A percentile compares a stretch with the other conserved stretches of the same genome.
Conservation (phyloP, 441 rosid genomes). For the Adansonia rubrostipa region DNA sequence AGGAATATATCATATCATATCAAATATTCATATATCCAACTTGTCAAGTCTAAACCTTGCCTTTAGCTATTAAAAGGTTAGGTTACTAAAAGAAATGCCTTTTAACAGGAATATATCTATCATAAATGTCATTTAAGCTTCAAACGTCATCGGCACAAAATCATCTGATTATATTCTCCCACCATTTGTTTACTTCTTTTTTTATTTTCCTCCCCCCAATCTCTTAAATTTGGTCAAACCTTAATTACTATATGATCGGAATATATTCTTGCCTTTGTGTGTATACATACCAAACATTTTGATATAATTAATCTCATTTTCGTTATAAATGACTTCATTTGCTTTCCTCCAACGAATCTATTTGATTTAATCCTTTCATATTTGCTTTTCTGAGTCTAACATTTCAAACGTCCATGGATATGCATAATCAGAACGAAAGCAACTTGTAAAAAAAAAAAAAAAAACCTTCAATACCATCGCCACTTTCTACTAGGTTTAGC, state of each 20-base stretch:
- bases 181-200: not conserved
- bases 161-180: not conserved
- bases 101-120: not conserved
- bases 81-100: slow-evolving; percentile 18
- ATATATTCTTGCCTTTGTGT: not conserved
- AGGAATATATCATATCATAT: not conserved
- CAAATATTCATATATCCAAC: not conserved
- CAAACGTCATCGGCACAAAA: not conserved
- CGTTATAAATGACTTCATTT: not conserved
- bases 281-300: not conserved
- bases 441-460: no score
- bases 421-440: no score
- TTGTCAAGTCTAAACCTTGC: not conserved
- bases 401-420: no score
- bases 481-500: no score
- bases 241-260: not conserved
- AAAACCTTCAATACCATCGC: no score
- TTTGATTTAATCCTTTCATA: not conserved
- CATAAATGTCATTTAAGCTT: slow-evolving; percentile 22
- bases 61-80: slow-evolving; percentile 34
- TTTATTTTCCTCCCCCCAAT: no score
- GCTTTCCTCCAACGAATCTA: not conserved
- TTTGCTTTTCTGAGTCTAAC: no score
- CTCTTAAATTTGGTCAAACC: slow-evolving; percentile 12
- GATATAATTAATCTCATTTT: slow-evolving; percentile 1